phyloP scores from a whole-genome alignment of 805 yeast species.

The Ogataea trehaloabstinens region DNA sequence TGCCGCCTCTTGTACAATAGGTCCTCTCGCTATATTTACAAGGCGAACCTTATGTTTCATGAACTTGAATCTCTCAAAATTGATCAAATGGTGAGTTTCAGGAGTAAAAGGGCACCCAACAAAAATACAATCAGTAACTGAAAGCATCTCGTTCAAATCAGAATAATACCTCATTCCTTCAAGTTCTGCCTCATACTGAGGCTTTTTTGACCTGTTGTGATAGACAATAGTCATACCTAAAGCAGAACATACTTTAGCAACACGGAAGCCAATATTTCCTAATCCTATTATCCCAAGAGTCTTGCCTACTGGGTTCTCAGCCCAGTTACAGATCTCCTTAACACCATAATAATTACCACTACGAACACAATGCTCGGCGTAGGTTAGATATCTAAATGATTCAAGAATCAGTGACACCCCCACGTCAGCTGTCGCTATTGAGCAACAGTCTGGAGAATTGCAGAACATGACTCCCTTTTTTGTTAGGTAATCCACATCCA shows the following conservation, averaged over 20 bases:
- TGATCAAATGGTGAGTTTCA: slow-evolving; percentile 38
- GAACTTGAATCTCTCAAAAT: slow-evolving; percentile 29
- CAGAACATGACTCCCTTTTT: slow-evolving; percentile 34
- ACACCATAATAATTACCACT: slow-evolving; percentile 33
- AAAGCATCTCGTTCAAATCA: slow-evolving; percentile 28
- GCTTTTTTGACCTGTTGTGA: slow-evolving; percentile 36
- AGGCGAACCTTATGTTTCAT: slow-evolving; percentile 29
- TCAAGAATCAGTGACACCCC: slow-evolving; percentile 34
- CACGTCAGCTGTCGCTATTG: slow-evolving; percentile 41
- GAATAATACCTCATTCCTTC: slow-evolving; percentile 30
- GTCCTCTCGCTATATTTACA: slow-evolving; percentile 41
- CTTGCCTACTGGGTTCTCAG: slow-evolving; percentile 40
- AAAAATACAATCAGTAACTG: slow-evolving; percentile 32
- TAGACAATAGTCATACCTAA: slow-evolving; percentile 44
- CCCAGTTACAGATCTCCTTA: slow-evolving; percentile 30
- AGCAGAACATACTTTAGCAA: slow-evolving; percentile 40
- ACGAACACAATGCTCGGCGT: slow-evolving; percentile 38
- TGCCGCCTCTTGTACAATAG: slow-evolving; percentile 39
- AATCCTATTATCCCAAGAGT: slow-evolving; percentile 47
- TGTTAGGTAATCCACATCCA: slow-evolving; percentile 36
- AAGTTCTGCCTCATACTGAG: slow-evolving; percentile 30
- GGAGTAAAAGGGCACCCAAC: slow-evolving; percentile 39
- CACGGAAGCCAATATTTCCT: slow-evolving; percentile 46
- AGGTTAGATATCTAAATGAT: slow-evolving; percentile 36
- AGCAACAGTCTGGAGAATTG: slow-evolving; percentile 38